Base-by-base conservation (phyloP, 192 early-diverging fungal genomes). In the Neocallimastix lanati region DNA sequence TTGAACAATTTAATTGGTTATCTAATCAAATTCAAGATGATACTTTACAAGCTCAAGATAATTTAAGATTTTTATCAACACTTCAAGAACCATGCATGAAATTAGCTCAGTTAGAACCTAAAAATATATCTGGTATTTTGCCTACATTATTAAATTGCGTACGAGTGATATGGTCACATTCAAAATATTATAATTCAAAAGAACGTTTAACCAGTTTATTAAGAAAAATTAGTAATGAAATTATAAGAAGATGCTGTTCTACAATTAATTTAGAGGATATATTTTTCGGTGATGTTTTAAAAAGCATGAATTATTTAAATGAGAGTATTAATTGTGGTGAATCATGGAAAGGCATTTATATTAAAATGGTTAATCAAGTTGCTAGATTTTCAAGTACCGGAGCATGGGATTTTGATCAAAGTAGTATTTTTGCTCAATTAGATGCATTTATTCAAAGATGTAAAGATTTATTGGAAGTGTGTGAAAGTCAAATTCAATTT, bases 401-500 rank as follows among this genome's bases (percentile, higher is more conserved):
- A n/a, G 28, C 77, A n/a, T 91, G 90, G 90, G 90, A 91, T 76
- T 90, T 91, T 78, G 90, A 91, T 79, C 87, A 89, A 79, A 90
- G 88, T 80, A 87, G 86, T 82, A 91, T 91, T 28, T 91, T 91
- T 86, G 90, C 90, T 7, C 90, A 91, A 80, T 88, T 91, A 40
- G 90, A 91, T 85, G 90, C 90, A 13, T 91, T 90, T 82, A 88
- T 91, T 18, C 87, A 89, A 79, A 80, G 90, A 35, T 91, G 90
- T 79, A 83, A 89, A 25, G 88, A 91, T 78, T 80, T 91, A 30
- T 29, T 82, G 28, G 82, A 83, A 78, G 89, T 91, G 4, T 91
- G 90, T 79, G 90, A 91, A 80, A 89, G 90, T 16, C 90, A 91
- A 82, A 88, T 91, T 82, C 90, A 91, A 79, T 91, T 91, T 83